phyloP scores from a whole-genome alignment of 2,329 filamentous ascomycete genomes.

The Aspergillus sp. region DNA sequence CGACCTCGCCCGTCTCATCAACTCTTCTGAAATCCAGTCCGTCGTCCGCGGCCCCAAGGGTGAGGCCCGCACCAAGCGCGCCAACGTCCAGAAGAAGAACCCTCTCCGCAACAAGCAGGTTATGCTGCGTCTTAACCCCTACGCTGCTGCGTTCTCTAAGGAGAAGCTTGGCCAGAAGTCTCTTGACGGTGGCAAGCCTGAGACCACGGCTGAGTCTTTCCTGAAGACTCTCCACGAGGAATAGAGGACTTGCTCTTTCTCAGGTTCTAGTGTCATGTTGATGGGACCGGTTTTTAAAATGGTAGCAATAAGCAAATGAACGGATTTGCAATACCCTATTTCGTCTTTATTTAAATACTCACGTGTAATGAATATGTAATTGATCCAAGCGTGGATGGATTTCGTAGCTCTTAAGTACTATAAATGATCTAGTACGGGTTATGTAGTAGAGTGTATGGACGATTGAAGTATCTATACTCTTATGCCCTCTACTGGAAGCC shows the following conservation, averaged over 20 bases:
- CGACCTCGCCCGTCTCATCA: conserved; percentile 96
- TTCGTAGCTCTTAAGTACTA: not conserved
- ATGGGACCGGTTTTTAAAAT: conserved; percentile 24
- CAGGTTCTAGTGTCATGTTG: conserved; percentile 5
- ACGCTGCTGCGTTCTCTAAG: conserved; percentile 87
- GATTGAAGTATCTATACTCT: no score
- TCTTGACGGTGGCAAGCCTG: conserved; percentile 62
- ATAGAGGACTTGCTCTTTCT: conserved; percentile 37
- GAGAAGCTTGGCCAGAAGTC: conserved; percentile 75
- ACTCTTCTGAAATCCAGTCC: conserved; percentile 97
- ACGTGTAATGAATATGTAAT: conserved; percentile 10
- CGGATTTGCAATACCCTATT: conserved; percentile 25
- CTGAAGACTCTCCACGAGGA: conserved; percentile 52
- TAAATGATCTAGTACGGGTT: not conserved
- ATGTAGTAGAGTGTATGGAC: not conserved
- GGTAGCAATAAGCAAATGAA: conserved; percentile 27
- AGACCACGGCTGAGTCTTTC: conserved; percentile 55
- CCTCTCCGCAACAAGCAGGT: conserved; percentile 99
- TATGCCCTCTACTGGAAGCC: no score
- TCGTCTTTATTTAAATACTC: conserved; percentile 4
- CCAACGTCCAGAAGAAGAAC: conserved; percentile 98
- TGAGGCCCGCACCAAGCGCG: conserved; percentile 83
- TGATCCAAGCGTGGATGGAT: not conserved
- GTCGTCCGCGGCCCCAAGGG: conserved; percentile 92
- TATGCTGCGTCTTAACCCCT: conserved; percentile 97